phyloP scores from a whole-genome alignment of 148 eudicot species.

The Vaccinium myrtillus region DNA sequence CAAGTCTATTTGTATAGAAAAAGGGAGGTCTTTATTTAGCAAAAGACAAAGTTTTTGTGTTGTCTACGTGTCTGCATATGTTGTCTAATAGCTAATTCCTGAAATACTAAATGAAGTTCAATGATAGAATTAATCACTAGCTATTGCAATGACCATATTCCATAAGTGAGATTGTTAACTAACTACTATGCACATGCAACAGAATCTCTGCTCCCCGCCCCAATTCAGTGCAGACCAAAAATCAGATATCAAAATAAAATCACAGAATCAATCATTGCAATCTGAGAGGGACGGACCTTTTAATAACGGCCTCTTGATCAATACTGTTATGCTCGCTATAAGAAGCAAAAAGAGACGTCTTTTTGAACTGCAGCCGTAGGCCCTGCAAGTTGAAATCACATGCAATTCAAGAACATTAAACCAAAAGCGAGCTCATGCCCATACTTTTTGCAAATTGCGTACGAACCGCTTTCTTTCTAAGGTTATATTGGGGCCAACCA shows the following conservation, averaged over 20 bases:
- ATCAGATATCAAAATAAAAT: background rate
- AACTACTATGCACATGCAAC: background rate
- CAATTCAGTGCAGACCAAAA: background rate
- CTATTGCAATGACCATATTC: too few relatives aligned
- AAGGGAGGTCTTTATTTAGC: too few relatives aligned
- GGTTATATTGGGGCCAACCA: too few relatives aligned
- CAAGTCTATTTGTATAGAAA: too few relatives aligned
- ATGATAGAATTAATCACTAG: too few relatives aligned
- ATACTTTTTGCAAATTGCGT: background rate
- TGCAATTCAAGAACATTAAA: constrained; percentile 8
- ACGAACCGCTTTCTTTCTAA: background rate
- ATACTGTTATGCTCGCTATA: background rate
- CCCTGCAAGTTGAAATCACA: background rate
- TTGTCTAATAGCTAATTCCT: too few relatives aligned
- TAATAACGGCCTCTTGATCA: constrained; percentile 1
- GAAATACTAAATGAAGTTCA: too few relatives aligned
- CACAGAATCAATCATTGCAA: background rate
- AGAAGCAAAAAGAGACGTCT: constrained; percentile 20
- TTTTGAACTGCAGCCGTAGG: constrained; percentile 22
- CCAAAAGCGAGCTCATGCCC: background rate
- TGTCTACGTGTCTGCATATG: too few relatives aligned
- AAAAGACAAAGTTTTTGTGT: too few relatives aligned
- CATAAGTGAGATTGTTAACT: too few relatives aligned
- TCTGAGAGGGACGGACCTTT: constrained; percentile 29
- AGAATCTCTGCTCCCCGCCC: background rate